Evolutionary conservation across 73 alveolate species (phyloP).

Genomic region (Paramecium caudatum): DNA sequence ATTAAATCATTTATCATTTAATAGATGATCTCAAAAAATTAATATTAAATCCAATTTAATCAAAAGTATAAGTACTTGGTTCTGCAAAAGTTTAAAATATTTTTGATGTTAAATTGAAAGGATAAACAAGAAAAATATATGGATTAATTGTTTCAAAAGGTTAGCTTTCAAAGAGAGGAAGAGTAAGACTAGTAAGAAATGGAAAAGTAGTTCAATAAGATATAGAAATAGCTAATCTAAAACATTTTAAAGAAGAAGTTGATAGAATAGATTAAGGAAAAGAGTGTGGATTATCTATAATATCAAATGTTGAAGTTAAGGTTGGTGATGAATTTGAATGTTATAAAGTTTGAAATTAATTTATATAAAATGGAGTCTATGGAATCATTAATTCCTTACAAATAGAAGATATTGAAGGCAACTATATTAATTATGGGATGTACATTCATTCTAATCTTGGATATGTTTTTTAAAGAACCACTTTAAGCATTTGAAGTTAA

Average conservation of each 20-base stretch:
- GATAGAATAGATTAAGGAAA: conserved; percentile 83
- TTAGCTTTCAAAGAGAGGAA: conserved; percentile 71
- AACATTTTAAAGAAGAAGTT: conserved; percentile 81
- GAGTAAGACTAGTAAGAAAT: conserved; percentile 80
- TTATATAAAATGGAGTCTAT: conserved; percentile 20
- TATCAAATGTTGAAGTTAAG: conserved; percentile 29
- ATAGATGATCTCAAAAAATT: conserved; percentile 80
- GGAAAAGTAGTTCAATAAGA: conserved; percentile 80
- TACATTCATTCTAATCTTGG: conserved; percentile 7
- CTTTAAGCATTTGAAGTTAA: background rate
- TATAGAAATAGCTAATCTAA: conserved; percentile 79
- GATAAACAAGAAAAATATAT: conserved; percentile 74
- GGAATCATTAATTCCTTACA: conserved; percentile 33
- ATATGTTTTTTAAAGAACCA: conserved; percentile 55
- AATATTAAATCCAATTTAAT: conserved; percentile 68
- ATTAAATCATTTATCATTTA: conserved; percentile 85
- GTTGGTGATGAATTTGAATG: conserved; percentile 53
- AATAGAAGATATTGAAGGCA: conserved; percentile 22
- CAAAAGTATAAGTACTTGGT: conserved; percentile 77
- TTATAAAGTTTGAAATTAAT: conserved; percentile 56
- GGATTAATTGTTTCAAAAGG: conserved; percentile 85
- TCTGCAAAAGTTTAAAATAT: conserved; percentile 79
- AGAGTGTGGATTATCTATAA: conserved; percentile 84
- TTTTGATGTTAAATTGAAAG: conserved; percentile 78
- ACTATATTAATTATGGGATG: conserved; percentile 1